Conservation (phyloP, 768 basidiomycete species). For the Leccinum olivaceopallidum region DNA sequence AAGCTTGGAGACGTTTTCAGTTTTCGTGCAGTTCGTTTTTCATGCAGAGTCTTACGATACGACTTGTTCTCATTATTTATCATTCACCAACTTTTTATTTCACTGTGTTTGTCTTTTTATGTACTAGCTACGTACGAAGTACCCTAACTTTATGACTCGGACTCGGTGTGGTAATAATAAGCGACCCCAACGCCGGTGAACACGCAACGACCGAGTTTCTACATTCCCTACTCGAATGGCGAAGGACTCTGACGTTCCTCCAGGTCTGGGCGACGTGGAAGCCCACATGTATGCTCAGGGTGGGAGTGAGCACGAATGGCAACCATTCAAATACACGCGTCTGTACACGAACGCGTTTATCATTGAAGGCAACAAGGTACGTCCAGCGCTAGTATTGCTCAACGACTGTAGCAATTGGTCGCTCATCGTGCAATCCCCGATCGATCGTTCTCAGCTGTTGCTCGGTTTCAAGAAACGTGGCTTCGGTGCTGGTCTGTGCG, state of each 20-base stretch:
- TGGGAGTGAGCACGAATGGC: conserved; percentile 46
- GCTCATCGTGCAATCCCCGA: not conserved
- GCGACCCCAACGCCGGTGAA: not conserved
- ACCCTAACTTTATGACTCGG: not conserved
- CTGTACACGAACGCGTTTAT: conserved; percentile 76
- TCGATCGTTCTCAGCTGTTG: conserved; percentile 59
- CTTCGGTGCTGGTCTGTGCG: conserved; percentile 64
- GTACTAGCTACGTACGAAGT: conserved; percentile 4
- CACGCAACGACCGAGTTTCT: not conserved
- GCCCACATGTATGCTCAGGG: conserved; percentile 39
- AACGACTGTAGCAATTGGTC: not conserved
- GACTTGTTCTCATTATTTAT: not conserved
- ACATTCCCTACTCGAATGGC: conserved; percentile 13
- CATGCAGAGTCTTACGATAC: not conserved
- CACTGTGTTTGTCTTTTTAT: conserved; percentile 8
- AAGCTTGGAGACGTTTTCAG: not conserved
- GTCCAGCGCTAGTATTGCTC: not conserved
- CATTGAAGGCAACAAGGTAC: conserved; percentile 50
- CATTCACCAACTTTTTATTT: not conserved
- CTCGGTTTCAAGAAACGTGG: conserved; percentile 82
- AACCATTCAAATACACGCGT: conserved; percentile 39
- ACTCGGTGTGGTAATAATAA: not conserved
- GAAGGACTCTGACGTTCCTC: conserved; percentile 33
- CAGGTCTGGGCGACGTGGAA: conserved; percentile 38
- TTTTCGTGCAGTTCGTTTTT: not conserved